A percentile compares a stretch with the other conserved stretches of the same genome.
phyloP scores from a whole-genome alignment of 306 rosid genomes.

The Acacia confusa region DNA sequence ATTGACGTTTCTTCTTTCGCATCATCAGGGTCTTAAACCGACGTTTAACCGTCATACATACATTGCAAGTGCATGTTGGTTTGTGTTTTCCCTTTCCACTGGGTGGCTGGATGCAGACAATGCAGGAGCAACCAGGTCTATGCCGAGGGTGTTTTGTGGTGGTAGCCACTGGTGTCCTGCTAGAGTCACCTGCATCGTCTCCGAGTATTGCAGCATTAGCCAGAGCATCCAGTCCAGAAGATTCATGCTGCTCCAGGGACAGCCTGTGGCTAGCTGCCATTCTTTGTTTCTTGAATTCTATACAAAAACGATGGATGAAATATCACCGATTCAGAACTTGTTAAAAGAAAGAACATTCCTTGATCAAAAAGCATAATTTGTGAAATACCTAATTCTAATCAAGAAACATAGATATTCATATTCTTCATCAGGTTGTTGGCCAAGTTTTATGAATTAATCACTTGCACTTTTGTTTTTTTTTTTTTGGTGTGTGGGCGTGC shows the following conservation, averaged over 20 bases:
- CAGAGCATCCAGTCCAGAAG: constrained; percentile 91
- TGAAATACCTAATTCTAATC: neutral
- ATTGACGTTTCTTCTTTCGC: constrained; percentile 95
- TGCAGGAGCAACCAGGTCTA: constrained; percentile 99
- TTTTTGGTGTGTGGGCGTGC: too few species aligned
- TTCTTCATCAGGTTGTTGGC: neutral
- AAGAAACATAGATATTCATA: neutral
- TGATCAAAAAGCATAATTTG: neutral
- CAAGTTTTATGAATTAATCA: neutral
- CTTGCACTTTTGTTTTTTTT: neutral
- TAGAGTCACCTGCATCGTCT: constrained; percentile 64
- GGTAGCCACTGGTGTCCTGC: constrained; percentile 67
- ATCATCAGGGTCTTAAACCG: constrained; percentile 95
- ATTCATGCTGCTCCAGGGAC: constrained; percentile 55
- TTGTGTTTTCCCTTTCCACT: constrained; percentile 99
- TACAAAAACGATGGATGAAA: constrained; percentile 33
- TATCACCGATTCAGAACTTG: constrained; percentile 11
- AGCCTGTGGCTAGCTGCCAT: constrained; percentile 46
- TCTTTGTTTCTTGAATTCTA: constrained; percentile 82
- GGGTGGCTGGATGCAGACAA: constrained; percentile 99
- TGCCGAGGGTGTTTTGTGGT: constrained; percentile 97
- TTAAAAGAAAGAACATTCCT: constrained; percentile 8
- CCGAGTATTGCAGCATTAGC: constrained; percentile 89
- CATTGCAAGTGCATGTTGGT: constrained; percentile 91
- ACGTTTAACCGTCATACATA: constrained; percentile 94